phyloP scores from a whole-genome alignment of 2,329 filamentous ascomycete genomes.

The Aspergillaceae sp. region DNA sequence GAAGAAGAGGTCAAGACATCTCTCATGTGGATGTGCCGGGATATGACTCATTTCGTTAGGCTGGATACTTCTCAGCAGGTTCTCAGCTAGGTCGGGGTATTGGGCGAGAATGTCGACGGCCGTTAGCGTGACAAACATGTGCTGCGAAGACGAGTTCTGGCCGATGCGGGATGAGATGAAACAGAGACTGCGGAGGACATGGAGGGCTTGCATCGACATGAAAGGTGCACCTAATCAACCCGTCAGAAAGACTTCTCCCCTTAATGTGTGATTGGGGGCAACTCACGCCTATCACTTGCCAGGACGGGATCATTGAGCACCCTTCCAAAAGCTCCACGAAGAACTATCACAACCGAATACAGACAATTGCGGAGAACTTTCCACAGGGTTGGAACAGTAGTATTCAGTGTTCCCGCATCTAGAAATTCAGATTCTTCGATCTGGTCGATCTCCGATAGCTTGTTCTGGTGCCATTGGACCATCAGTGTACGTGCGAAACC shows the following conservation, averaged over 20 bases:
- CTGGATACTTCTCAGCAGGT: slow-evolving; percentile 58
- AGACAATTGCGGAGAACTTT: slow-evolving; percentile 64
- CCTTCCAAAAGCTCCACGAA: slow-evolving; percentile 66
- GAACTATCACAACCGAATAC: slow-evolving; percentile 64
- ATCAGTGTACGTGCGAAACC: slow-evolving; percentile 59
- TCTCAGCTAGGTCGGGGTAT: slow-evolving; percentile 57
- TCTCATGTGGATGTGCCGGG: slow-evolving; percentile 56
- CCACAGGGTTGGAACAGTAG: slow-evolving; percentile 65
- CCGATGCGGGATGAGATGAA: slow-evolving; percentile 72
- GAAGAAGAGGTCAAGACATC: slow-evolving; percentile 77
- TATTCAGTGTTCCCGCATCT: slow-evolving; percentile 55
- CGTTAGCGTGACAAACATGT: slow-evolving; percentile 73
- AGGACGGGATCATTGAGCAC: slow-evolving; percentile 49
- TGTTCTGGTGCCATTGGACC: slow-evolving; percentile 65
- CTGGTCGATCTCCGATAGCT: slow-evolving; percentile 63
- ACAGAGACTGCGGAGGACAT: slow-evolving; percentile 66
- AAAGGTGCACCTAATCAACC: slow-evolving; percentile 46
- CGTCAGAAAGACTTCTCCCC: slow-evolving; percentile 3
- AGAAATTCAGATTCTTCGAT: slow-evolving; percentile 57
- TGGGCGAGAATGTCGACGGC: slow-evolving; percentile 72
- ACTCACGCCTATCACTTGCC: slow-evolving; percentile 44
- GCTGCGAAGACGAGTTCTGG: slow-evolving; percentile 68
- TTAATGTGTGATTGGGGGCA: neutral
- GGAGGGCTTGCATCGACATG: slow-evolving; percentile 62
- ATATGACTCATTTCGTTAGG: slow-evolving; percentile 49